Evolutionary conservation across 2,329 filamentous ascomycete genomes (phyloP), one percentile per base, ranked within the genome.

Genomic region (Penicillium verrucosum): DNA sequence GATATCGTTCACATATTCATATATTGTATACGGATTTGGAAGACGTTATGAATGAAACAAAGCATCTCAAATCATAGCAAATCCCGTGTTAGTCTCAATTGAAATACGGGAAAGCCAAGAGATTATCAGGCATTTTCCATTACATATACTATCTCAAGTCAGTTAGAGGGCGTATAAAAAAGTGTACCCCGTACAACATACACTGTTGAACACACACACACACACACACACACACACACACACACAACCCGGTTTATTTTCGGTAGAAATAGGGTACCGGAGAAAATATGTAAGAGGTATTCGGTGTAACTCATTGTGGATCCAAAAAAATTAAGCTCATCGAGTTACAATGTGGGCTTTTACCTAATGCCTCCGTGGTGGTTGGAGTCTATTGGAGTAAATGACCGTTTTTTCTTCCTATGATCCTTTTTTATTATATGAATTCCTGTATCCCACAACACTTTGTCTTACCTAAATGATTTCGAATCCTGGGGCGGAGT

Each of bases 291-390:
- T 46, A 29, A 54, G 36, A 6, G 42, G 36, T 23, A 30, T 10
- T 49, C 51, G 51, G 45, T 54, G 51, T 54, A 30, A 21, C 21
- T n/a, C 12, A 25, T 2, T 34, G 61, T 59, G 61, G 62, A 60
- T 58, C 52, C 43, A 30, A 59, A 60, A 56, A 30, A 64, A 64
- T 57, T 64, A 65, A 65, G 62, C 58, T 65, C 59, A 60, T 51
- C 43, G 44, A 46, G 29, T 44, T 21, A 23, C 18, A 53, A 59
- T 41, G 55, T 18, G 54, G 55, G 51, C 29, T 54, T 63, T 65
- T 65, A 64, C 63, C 60, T 65, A 65, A 65, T 64, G 27, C 12
- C 54, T 51, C 57, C 56, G 50, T 56, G 18, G 10, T 21, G 38
- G 45, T 65, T 65, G 62, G 62, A 54, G 63, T 64, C 47, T 36